A percentile compares a stretch with the other conserved stretches of the same genome.
Evolutionary conservation across 768 basidiomycete species (phyloP).

Genomic region (Mycena crocata): DNA sequence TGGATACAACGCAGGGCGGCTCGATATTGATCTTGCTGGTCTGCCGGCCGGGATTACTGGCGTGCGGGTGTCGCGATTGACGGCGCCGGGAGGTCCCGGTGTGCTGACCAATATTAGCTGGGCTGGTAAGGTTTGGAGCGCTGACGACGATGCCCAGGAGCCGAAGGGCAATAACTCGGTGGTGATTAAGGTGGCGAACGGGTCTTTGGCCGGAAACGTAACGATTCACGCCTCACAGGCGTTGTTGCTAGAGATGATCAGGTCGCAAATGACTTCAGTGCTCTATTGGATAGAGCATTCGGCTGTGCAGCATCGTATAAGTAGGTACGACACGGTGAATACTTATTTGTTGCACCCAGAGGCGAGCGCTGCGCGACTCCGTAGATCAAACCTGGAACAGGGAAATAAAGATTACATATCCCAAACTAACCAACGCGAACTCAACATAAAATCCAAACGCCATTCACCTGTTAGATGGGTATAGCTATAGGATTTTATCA

Average conservation of each 20-base stretch:
- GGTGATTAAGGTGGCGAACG: conserved; percentile 7
- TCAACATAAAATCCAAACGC: no score
- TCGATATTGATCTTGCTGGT: conserved; percentile 1
- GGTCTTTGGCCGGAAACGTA: conserved; percentile 5
- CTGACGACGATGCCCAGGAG: conserved; percentile 11
- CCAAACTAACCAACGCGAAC: no score
- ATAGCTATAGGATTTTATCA: no score
- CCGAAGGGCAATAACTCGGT: conserved; percentile 6
- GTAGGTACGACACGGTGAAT: no score
- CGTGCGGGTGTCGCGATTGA: conserved; percentile 15
- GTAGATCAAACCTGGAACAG: no score
- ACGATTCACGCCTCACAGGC: conserved; percentile 9
- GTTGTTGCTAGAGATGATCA: conserved; percentile 12
- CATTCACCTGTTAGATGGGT: no score
- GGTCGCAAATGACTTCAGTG: not conserved
- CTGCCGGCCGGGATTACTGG: not conserved
- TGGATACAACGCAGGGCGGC: conserved; percentile 4
- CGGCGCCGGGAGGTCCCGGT: not conserved
- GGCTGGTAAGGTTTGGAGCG: conserved; percentile 11
- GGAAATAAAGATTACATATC: no score
- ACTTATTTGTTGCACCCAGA: no score
- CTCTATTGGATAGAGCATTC: no score
- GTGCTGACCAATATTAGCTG: not conserved
- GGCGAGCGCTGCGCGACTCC: no score
- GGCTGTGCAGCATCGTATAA: no score